Base-by-base conservation (phyloP, 2,329 filamentous ascomycete genomes). In the Zymoseptoria ardabiliae region DNA sequence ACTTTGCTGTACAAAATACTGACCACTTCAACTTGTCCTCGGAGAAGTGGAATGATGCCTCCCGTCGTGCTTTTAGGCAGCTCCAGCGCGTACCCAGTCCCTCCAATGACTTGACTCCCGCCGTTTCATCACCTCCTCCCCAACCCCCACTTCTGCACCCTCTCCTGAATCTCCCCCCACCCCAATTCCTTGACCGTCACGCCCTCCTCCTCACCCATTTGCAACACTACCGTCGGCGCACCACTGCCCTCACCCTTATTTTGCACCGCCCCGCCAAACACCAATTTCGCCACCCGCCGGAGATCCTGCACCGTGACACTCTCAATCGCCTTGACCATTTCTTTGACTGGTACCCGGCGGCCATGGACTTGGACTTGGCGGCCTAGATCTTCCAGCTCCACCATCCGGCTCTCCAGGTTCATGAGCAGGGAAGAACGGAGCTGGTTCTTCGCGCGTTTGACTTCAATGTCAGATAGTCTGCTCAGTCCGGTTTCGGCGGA, bases 331-430 rank as follows among this genome's bases (percentile, higher is more conserved):
- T 79, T 79, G 71, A 93, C 96, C 93, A 99, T 97, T 72, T 97
- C 92, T 65, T 85, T 85, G 7, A 97, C 92, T 1, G 93, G 89
- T 6, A 97, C 85, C 78, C 97, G 96, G 66, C 85, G 84, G 21
- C 93, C 94, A 72, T 97, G 92, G n/a, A 97, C 90, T 78, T 97
- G 94, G 10, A 99, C 91, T 74, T 97, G 93, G 63, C 94, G 81
- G 21, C 94, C 94, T 0, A 99, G 82, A 73, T 99, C 94, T 76
- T 99, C 94, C 6, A 99, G 83, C 78, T 97, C 94, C 9, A 99
- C 91, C 91, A 99, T 97, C 61, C 94, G 84, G 67, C 86, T 91
- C 78, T 99, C 94, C 25, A 99, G 84, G 76, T 99, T 99, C 94
- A 99, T 99, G 54, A 99, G 82, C 49, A 99, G 80, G 59, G 85